Evolutionary conservation across 805 yeast genomes (phyloP).

Genomic region (Ogataea pilisensis): DNA sequence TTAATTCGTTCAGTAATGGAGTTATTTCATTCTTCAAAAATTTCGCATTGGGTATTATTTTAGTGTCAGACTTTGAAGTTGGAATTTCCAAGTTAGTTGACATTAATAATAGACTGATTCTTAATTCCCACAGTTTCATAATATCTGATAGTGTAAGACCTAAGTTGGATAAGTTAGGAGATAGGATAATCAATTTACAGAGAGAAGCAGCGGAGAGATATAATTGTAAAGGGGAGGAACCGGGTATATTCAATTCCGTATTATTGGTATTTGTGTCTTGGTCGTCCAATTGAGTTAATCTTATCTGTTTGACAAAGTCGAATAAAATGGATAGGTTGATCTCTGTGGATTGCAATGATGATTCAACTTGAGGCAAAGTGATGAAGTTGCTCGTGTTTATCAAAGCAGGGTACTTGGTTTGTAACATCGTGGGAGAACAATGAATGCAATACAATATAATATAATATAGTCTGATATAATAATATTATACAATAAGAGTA

Average conservation of each 20-base stretch:
- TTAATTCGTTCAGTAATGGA: slow-evolving; percentile 24
- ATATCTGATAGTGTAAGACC: slow-evolving; percentile 29
- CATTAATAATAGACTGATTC: slow-evolving; percentile 23
- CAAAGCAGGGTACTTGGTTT: slow-evolving; percentile 21
- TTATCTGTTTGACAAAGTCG: slow-evolving; percentile 3
- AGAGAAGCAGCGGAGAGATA: slow-evolving; percentile 25
- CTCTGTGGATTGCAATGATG: slow-evolving; percentile 4
- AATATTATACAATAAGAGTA: too few species aligned
- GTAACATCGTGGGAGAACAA: slow-evolving; percentile 23
- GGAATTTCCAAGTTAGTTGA: slow-evolving; percentile 11
- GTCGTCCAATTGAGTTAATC: background rate
- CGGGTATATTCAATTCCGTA: too few species aligned
- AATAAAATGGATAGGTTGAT: slow-evolving; percentile 7
- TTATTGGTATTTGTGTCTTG: background rate
- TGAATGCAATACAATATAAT: too few species aligned
- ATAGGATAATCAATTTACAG: slow-evolving; percentile 25
- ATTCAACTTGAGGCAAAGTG: slow-evolving; percentile 17
- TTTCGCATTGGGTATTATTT: slow-evolving; percentile 26
- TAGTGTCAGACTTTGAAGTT: slow-evolving; percentile 13
- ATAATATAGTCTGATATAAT: too few species aligned
- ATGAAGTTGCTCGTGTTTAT: slow-evolving; percentile 27
- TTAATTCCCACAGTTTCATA: slow-evolving; percentile 40
- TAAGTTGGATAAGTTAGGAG: slow-evolving; percentile 17
- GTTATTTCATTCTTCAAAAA: slow-evolving; percentile 27
- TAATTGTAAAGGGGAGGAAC: slow-evolving; percentile 3